Percentiles rank a stretch among this genome's conserved stretches.
These are phyloP conservation scores for Cladosporium sp. DNA, from an alignment of 2,329 filamentous ascomycete genomes.

Conservation along the genomic window DNA sequence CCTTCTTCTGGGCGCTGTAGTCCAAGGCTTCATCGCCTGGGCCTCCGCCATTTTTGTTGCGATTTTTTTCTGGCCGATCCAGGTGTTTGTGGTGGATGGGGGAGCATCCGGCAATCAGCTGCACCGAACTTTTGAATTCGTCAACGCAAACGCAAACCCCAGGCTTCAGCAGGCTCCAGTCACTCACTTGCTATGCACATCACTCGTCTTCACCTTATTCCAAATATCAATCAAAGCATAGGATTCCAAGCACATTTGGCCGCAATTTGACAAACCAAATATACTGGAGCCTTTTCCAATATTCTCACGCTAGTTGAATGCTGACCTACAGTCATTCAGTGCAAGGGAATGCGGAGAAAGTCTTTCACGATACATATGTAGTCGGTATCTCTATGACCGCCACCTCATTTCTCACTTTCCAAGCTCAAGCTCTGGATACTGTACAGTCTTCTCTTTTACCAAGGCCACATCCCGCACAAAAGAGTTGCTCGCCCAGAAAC, in stretches of 20 bases:
- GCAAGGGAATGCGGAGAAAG: background rate
- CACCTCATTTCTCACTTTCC: background rate
- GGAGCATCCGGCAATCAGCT: background rate
- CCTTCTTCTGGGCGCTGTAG: constrained; percentile 24
- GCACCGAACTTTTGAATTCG: constrained; percentile 4
- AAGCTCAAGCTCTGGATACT: constrained; percentile 29
- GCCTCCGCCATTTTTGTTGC: constrained; percentile 7
- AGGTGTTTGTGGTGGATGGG: background rate
- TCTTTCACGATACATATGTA: background rate
- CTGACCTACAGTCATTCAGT: background rate
- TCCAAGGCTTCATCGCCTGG: constrained; percentile 30
- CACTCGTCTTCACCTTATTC: background rate
- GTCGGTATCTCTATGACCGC: background rate
- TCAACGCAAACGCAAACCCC: background rate
- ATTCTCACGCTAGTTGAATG: background rate
- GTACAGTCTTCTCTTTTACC: constrained; percentile 23
- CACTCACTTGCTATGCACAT: background rate
- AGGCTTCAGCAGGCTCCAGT: background rate
- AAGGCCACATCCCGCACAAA: constrained; percentile 47
- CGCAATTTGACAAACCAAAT: background rate
- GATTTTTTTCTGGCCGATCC: background rate
- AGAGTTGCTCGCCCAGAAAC: constrained; percentile 63
- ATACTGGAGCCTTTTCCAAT: background rate
- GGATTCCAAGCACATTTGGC: background rate
- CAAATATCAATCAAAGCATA: background rate